phyloP scores from a whole-genome alignment of 768 basidiomycete species.

The Hirschioporus abietinus region DNA sequence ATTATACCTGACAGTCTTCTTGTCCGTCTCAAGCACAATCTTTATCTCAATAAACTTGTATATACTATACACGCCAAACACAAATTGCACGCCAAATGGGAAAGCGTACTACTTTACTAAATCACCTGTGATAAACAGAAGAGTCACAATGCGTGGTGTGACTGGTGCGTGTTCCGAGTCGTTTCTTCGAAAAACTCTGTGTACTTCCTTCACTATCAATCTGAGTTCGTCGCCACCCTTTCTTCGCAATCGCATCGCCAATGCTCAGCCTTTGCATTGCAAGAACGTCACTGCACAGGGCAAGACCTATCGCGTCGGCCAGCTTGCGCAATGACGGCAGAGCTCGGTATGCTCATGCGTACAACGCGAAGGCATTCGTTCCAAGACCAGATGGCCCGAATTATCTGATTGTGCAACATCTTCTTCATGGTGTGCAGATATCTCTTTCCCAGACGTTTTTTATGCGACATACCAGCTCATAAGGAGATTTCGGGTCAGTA shows the following conservation, averaged over 20 bases:
- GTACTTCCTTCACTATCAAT: too few species aligned
- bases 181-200: too few species aligned
- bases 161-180: background rate
- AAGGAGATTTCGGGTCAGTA: constrained; percentile 14
- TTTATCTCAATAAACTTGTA: background rate
- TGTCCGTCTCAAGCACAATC: background rate
- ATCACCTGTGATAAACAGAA: background rate
- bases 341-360: background rate
- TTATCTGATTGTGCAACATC: constrained; percentile 32
- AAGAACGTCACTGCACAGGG: background rate
- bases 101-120: background rate
- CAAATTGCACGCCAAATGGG: background rate
- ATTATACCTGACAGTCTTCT: background rate
- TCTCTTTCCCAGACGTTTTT: background rate
- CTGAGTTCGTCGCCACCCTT: too few species aligned
- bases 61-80: background rate
- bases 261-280: background rate
- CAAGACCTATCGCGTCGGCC: background rate
- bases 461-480: constrained; percentile 11
- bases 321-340: background rate
- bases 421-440: constrained; percentile 35
- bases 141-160: background rate
- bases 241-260: too few species aligned
- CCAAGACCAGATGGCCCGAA: constrained; percentile 23
- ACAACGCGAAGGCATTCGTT: background rate